phyloP scores from a whole-genome alignment of 345 rosid genomes.

The Corymbia maculata region DNA sequence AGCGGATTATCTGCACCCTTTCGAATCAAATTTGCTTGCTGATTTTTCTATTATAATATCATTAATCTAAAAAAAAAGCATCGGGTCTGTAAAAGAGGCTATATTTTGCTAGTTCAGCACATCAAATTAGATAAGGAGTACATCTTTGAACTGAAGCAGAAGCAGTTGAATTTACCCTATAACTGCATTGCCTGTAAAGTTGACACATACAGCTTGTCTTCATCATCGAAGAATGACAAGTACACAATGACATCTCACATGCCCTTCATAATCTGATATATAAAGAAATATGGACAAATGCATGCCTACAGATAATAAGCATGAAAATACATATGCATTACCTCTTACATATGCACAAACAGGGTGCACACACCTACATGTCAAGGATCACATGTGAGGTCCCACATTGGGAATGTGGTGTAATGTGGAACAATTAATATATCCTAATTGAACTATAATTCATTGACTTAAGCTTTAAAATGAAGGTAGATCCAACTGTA shows the following conservation, averaged over 20 bases:
- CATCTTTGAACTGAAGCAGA: background rate
- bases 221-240: background rate
- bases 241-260: background rate
- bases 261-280: background rate
- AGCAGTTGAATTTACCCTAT: background rate
- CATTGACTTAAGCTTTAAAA: no score
- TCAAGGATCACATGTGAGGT: background rate
- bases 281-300: no score
- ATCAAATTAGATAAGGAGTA: background rate
- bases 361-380: background rate
- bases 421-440: background rate
- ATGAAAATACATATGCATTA: background rate
- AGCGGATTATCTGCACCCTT: background rate
- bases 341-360: background rate
- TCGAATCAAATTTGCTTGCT: background rate
- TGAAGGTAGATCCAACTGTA: accelerated
- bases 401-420: background rate
- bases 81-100: background rate
- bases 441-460: no score
- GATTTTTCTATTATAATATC: no score
- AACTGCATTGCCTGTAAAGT: background rate
- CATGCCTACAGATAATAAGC: background rate
- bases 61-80: no score
- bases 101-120: background rate
- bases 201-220: background rate